phyloP scores from a whole-genome alignment of 441 rosid genomes.

The Jatropha podagrica region DNA sequence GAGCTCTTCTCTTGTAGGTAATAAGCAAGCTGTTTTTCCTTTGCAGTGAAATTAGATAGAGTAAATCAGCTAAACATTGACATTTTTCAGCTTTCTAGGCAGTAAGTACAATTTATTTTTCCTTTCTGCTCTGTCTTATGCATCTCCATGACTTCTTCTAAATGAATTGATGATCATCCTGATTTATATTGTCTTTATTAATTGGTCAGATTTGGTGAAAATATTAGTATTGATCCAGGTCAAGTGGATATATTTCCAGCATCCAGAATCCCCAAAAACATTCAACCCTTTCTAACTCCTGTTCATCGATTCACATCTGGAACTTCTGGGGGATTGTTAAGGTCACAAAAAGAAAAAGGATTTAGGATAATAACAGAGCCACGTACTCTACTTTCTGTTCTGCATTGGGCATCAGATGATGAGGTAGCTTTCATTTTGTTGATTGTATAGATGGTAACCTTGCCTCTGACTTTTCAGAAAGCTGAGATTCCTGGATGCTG shows the following conservation, averaged over 20 bases:
- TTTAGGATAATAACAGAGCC: slow-evolving; percentile 66
- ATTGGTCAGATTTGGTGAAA: slow-evolving; percentile 71
- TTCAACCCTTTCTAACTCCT: slow-evolving; percentile 67
- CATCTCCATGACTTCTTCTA: not conserved
- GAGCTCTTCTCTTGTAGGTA: not conserved
- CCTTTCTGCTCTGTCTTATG: not conserved
- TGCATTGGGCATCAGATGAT: slow-evolving; percentile 77
- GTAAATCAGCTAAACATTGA: slow-evolving; percentile 71
- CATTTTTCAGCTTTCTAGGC: slow-evolving; percentile 62
- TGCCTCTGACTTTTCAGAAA: slow-evolving; percentile 15
- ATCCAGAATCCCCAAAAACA: slow-evolving; percentile 64
- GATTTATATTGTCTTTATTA: slow-evolving; percentile 17
- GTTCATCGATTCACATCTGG: slow-evolving; percentile 42
- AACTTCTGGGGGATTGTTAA: slow-evolving; percentile 35
- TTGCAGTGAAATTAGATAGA: slow-evolving; percentile 75
- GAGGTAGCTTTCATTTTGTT: slow-evolving; percentile 50
- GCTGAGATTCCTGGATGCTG: not conserved
- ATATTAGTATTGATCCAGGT: slow-evolving; percentile 74
- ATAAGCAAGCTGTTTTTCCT: slow-evolving; percentile 23
- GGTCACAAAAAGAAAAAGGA: slow-evolving; percentile 59
- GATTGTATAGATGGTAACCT: slow-evolving; percentile 7
- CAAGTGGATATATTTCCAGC: slow-evolving; percentile 81
- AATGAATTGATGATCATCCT: slow-evolving; percentile 12
- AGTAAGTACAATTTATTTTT: slow-evolving; percentile 47
- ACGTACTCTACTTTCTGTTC: slow-evolving; percentile 53